phyloP scores from a whole-genome alignment of 2,329 filamentous ascomycete genomes.

The Coniochaeta hoffmannii region DNA sequence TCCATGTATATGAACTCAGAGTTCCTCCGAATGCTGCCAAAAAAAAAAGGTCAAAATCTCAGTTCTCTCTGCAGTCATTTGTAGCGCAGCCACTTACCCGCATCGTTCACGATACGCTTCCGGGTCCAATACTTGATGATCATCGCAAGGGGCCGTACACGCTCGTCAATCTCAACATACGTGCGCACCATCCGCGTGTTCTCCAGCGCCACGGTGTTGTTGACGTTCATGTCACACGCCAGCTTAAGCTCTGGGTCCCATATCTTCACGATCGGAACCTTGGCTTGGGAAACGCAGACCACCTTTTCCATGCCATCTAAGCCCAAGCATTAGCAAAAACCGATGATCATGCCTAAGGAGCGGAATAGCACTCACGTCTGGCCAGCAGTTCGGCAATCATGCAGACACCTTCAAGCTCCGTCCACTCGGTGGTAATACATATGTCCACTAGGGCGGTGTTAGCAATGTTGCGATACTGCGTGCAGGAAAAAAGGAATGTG shows the following conservation, averaged over 20 bases:
- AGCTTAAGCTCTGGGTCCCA: conserved; percentile 91
- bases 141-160: conserved; percentile 90
- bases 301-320: conserved; percentile 94
- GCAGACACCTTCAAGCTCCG: conserved; percentile 82
- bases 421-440: conserved; percentile 89
- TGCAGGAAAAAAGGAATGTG: not conserved
- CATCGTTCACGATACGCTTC: conserved; percentile 87
- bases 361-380: conserved; percentile 55
- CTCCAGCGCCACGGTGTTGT: conserved; percentile 89
- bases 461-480: not conserved
- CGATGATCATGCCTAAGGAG: not conserved
- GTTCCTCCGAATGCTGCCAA: conserved; percentile 77
- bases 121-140: conserved; percentile 97
- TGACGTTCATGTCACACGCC: conserved; percentile 97
- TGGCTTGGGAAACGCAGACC: conserved; percentile 87
- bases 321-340: conserved; percentile 20
- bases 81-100: conserved; percentile 55
- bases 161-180: conserved; percentile 87
- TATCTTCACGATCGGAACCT: conserved; percentile 97
- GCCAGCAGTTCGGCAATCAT: conserved; percentile 80
- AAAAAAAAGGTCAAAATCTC: conserved; percentile 5
- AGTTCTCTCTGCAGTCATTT: not conserved
- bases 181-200: conserved; percentile 98
- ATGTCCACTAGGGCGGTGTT: conserved; percentile 66
- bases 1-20: conserved; percentile 97